Base-by-base conservation (phyloP, 805 yeast species). In the Zygotorulaspora florentina region DNA sequence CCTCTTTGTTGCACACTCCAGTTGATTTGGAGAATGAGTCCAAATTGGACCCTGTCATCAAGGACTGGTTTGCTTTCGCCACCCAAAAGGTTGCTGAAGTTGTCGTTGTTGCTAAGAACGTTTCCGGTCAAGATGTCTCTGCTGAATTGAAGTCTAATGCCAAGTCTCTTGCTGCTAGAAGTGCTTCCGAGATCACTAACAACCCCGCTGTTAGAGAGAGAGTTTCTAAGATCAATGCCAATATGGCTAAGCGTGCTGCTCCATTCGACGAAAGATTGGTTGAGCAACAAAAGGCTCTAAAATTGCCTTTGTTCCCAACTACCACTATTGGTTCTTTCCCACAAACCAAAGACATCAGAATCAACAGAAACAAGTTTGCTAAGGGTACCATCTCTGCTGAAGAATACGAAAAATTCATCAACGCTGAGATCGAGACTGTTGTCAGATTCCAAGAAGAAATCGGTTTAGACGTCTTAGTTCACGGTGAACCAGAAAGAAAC, bases 241-340 rank as follows among this genome's bases (percentile, higher is more conserved):
- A 86, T 54, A 75, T 79, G 74, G 78, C 91, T 55, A 79, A 85
- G 70, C 88, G 99, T 81, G 77, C 80, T 71, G 72, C 88, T 62
- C 83, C 93, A 53, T 93, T 93, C 83, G 81, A 85, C 61, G 77
- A 72, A 58, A 87, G 99, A 79, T 81, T 87, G 67, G 84, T 75
- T 61, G 90, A 82, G 62, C 99, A 93, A 79, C 79, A 87, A 77
- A 75, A 72, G 62, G 76, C 81, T 69, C 87, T 86, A 79, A 86
- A 93, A 80, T 79, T 93, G 72, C 99, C 99, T 62, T 76, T 87
- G 68, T 93, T 93, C 96, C 99, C 99, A 76, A 93, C 99, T 70
- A 93, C 99, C 71, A 93, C 99, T 65, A 93, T 93, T 73, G 99
- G 99, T 74, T 93, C 99, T 56, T 93, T 93, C 97, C 99, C 99